Conservation (phyloP, 1,284 basidiomycete genomes). For the Kwoniella shivajii region DNA sequence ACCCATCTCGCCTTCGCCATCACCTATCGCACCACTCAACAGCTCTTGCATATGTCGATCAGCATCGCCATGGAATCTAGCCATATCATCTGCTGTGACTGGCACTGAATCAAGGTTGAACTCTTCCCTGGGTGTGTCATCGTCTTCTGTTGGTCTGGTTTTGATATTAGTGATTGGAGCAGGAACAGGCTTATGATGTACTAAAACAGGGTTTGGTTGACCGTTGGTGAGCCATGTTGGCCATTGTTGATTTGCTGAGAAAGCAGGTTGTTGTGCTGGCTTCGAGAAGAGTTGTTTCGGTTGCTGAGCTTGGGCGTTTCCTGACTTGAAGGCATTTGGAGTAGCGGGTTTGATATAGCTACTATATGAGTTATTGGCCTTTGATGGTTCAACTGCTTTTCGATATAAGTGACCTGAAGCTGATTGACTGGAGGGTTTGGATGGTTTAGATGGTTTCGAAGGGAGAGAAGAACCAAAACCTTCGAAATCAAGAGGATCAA, state of each 20-base stretch:
- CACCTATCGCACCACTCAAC: constrained; percentile 54
- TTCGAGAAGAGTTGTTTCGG: constrained; percentile 18
- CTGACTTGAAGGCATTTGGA: constrained; percentile 29
- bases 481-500: constrained; percentile 10
- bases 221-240: constrained; percentile 15
- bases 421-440: not conserved
- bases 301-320: not conserved
- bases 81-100: constrained; percentile 41
- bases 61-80: constrained; percentile 53
- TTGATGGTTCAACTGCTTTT: not conserved
- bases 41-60: constrained; percentile 60
- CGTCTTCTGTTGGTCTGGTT: constrained; percentile 12
- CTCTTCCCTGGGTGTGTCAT: constrained; percentile 34
- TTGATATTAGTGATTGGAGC: constrained; percentile 4
- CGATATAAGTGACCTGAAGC: constrained; percentile 4
- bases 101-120: constrained; percentile 44
- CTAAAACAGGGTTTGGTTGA: constrained; percentile 12
- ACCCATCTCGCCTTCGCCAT: constrained; percentile 46
- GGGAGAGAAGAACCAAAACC: constrained; percentile 16
- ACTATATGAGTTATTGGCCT: constrained; percentile 17
- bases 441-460: constrained; percentile 14
- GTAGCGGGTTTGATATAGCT: constrained; percentile 47
- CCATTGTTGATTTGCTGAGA: constrained; percentile 5
- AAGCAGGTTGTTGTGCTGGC: constrained; percentile 15
- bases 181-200: constrained; percentile 4